These are phyloP conservation scores for Fusarium agapanthi DNA, from an alignment of 2,329 filamentous ascomycete species.

Conservation along the genomic window DNA sequence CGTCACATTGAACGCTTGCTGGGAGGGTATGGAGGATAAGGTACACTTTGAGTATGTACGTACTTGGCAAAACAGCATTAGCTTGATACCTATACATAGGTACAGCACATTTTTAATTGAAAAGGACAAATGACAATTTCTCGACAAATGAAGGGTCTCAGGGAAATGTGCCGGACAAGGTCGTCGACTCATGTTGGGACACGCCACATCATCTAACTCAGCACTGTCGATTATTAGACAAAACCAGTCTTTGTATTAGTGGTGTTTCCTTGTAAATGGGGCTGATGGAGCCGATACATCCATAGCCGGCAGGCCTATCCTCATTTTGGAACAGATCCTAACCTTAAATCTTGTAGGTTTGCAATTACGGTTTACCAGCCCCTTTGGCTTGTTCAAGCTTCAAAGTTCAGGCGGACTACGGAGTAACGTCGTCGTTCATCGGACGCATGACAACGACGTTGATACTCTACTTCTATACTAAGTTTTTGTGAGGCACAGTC, in stretches of 20 bases:
- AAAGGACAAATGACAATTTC: conserved; percentile 31
- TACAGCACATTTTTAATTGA: conserved; percentile 33
- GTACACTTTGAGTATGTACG: conserved; percentile 35
- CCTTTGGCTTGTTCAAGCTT: neutral
- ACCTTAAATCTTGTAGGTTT: conserved; percentile 9
- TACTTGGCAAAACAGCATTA: conserved; percentile 36
- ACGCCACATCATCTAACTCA: neutral
- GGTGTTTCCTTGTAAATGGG: neutral
- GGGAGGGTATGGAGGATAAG: conserved; percentile 9
- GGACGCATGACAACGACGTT: neutral
- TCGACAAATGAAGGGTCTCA: conserved; percentile 16
- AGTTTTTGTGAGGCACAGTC: neutral
- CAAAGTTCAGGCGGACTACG: neutral
- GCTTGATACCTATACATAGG: conserved; percentile 24
- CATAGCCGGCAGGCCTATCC: conserved; percentile 5
- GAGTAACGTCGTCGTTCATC: conserved; percentile 1
- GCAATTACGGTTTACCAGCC: conserved; percentile 9
- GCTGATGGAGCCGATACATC: neutral
- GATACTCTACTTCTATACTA: neutral
- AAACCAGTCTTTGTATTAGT: neutral
- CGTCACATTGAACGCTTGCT: neutral
- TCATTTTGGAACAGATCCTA: conserved; percentile 21
- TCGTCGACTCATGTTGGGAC: conserved; percentile 6
- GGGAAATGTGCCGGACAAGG: neutral
- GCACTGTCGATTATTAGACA: conserved; percentile 7